Conservation (phyloP, 495 filamentous ascomycete genomes). For the Podospora didyma region DNA sequence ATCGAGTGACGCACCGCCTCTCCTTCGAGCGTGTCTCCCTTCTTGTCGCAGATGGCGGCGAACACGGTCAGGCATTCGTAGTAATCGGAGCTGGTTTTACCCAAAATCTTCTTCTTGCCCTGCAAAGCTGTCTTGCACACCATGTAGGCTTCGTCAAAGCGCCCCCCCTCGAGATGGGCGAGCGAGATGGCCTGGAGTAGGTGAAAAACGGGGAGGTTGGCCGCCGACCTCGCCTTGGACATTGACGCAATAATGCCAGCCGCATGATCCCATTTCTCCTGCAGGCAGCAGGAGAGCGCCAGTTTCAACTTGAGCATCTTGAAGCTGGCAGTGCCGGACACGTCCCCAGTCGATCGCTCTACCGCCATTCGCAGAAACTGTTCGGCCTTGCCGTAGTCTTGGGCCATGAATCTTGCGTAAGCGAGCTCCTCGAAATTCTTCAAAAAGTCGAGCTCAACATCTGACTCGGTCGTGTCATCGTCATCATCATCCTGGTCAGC, state of each 20-base stretch:
- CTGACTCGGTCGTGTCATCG: not conserved
- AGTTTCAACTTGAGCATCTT: constrained; percentile 1
- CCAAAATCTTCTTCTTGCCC: constrained; percentile 3
- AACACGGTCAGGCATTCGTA: constrained; percentile 3
- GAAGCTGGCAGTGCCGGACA: constrained; percentile 2
- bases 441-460: constrained; percentile 5
- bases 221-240: constrained; percentile 1
- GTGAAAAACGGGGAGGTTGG: constrained; percentile 3
- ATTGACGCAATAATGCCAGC: constrained; percentile 1
- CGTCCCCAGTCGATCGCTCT: constrained; percentile 3
- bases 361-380: constrained; percentile 5
- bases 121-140: constrained; percentile 6
- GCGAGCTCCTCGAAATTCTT: constrained; percentile 3
- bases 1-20: constrained; percentile 7
- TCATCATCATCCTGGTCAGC: not conserved
- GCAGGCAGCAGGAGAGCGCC: constrained; percentile 7
- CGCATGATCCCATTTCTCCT: constrained; percentile 7
- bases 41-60: constrained; percentile 7
- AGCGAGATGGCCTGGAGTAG: constrained; percentile 8
- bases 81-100: constrained; percentile 3
- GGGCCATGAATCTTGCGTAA: not conserved
- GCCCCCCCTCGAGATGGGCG: constrained; percentile 2
- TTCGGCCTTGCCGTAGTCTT: constrained; percentile 6
- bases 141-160: constrained; percentile 2
- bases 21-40: constrained; percentile 1